Percentiles rank a stretch among this genome's conserved stretches.
Evolutionary conservation across 2,329 filamentous ascomycete genomes (phyloP).

Genomic region (Monosporascus sp.): DNA sequence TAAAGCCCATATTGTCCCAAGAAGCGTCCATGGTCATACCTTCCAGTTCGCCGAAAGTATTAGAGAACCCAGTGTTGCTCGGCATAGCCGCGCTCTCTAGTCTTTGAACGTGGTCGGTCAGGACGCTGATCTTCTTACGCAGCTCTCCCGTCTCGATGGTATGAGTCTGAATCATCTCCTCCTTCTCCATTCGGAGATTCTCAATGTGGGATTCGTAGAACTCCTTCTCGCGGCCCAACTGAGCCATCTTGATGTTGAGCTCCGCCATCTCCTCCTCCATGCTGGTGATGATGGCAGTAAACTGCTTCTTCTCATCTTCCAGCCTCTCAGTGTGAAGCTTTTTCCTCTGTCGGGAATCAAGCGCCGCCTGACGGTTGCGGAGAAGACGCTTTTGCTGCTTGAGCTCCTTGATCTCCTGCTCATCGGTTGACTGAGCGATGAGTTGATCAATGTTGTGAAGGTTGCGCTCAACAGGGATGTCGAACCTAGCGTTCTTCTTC

Average conservation of each 20-base stretch:
- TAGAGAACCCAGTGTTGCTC: constrained; percentile 59
- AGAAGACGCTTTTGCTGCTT: constrained; percentile 97
- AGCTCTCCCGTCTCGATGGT: constrained; percentile 87
- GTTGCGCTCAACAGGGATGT: constrained; percentile 91
- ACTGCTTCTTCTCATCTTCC: constrained; percentile 95
- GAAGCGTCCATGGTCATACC: constrained; percentile 73
- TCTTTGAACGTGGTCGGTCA: constrained; percentile 66
- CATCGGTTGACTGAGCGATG: constrained; percentile 81
- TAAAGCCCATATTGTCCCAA: constrained; percentile 79
- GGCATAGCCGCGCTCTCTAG: constrained; percentile 60
- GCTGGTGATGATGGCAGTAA: constrained; percentile 66
- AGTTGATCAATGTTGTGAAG: constrained; percentile 91
- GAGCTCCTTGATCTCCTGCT: constrained; percentile 93
- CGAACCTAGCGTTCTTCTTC: constrained; percentile 98
- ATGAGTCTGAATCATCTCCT: constrained; percentile 82
- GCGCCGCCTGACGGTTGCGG: constrained; percentile 91
- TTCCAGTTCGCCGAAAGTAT: constrained; percentile 77
- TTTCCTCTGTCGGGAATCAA: constrained; percentile 95
- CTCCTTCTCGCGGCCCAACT: constrained; percentile 68
- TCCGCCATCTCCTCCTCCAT: constrained; percentile 73
- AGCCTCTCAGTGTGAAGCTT: constrained; percentile 97
- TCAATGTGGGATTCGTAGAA: constrained; percentile 72
- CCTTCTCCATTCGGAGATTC: constrained; percentile 76
- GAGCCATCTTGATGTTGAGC: constrained; percentile 64
- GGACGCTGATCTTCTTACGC: constrained; percentile 83